Evolutionary conservation across 768 basidiomycete genomes (phyloP), one percentile per base, ranked within the genome.

Genomic region (Jaapia argillacea): DNA sequence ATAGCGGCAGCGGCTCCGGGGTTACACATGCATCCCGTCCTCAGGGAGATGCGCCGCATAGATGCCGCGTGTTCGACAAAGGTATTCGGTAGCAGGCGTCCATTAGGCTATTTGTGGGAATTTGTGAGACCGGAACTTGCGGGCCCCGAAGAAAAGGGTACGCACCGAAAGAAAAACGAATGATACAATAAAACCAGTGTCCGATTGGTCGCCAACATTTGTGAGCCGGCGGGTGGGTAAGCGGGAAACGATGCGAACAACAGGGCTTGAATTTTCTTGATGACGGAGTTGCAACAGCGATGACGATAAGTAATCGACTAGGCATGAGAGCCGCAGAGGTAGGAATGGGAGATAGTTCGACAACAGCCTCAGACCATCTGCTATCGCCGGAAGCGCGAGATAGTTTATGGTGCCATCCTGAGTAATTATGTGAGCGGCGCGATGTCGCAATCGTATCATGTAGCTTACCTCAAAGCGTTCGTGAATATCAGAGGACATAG

Each of bases 11-110:
- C 45, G 5, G 47, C 57, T 16, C 56, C 56, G 24, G 57, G 51
- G 42, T 58, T 58, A 45, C 57, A 58, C 37, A 54, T 46, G 27
- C 57, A 58, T 7, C 57, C 57, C 13, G 51, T 43, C n/a, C 57
- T 47, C 6, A 57, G 48, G 23, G 51, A 53, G 36, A 57, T 56
- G 4, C 46, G 44, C n/a, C 4, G 41, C 40, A 36, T 45, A 28
- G n/a, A 43, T 12, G 51, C 51, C 13, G 41, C 42, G 27, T 51
- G 42, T 40, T 47, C 46, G 40, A 53, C 45, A 35, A 47, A 46
- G 10, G 46, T 31, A 26, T 46, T 46, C 7, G 45, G 39, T 5
- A 47, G 20, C 41, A 47, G 43, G 12, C 37, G 24, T 10, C 46
- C 46, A 10, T 47, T 28, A 25, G 46, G 43, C 45, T 48, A 27